Evolutionary conservation across 345 rosid species (phyloP), one percentile per base, ranked within the genome.

Genomic region (Citrus sp.): DNA sequence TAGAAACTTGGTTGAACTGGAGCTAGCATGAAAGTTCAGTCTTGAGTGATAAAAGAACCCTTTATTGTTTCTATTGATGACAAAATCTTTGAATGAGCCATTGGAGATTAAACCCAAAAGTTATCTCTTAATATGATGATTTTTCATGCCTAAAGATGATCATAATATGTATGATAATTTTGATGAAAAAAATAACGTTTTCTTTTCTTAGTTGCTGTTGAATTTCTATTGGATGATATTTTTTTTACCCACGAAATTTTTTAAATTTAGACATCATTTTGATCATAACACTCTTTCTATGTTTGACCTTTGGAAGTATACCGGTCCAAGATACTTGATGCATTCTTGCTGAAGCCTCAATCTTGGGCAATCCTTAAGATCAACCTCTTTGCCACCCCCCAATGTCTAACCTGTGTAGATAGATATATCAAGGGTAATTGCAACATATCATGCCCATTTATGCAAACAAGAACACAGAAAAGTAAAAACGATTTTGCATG

Each of bases 241-340:
- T 14, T 56, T 9, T 34, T 37, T 32, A 4, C 42, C 49, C 4
- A 12, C 37, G 7, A 37, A 34, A 22, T 32, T 10, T 10, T 16
- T 27, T 27, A 63, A 30, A 55, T 21, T 27, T 54, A 8, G 27
- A 9, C 16, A 19, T 51, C 40, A 54, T 55, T 30, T 4, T 71
- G 63, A 49, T 32, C 14, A 28, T 55, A 27, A 25, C 67, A 24
- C 25, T 25, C 16, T 14, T 59, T 30, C 19, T 7, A 25, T 16
- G 27, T 74, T 18, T 63, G 35, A 60, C 27, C 46, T 8, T 34
- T 51, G 25, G 35, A 55, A 76, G 40, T 58, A 54, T 73, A 85
- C 88, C 58, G 86, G 88, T 72, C 84, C 88, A 51, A 86, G 85
- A 78, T 83, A 86, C 62, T 86, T 81, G 22, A 83, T 83, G 77